Percentiles rank a stretch among this genome's conserved stretches.
phyloP scores from a whole-genome alignment of 2,329 filamentous ascomycete species.

The Phialophora expanda region DNA sequence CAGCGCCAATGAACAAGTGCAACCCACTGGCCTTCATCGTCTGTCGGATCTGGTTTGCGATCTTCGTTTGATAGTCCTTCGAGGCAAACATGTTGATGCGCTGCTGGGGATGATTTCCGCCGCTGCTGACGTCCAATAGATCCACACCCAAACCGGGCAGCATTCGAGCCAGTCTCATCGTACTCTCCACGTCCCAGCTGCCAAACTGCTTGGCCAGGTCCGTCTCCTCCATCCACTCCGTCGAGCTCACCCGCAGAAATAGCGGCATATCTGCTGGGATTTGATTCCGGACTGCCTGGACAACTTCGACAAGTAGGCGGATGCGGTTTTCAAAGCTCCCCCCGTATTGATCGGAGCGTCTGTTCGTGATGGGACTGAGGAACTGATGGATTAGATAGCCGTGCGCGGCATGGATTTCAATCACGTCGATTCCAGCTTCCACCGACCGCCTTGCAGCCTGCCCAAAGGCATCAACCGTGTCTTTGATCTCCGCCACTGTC shows the following conservation, averaged over 20 bases:
- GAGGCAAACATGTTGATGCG: conserved; percentile 48
- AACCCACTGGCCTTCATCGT: conserved; percentile 47
- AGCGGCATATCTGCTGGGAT: conserved; percentile 73
- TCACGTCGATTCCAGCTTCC: conserved; percentile 73
- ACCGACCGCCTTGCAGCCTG: conserved; percentile 63
- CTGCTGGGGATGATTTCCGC: conserved; percentile 62
- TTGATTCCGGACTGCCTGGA: conserved; percentile 65
- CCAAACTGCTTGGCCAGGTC: conserved; percentile 55
- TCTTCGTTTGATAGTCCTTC: conserved; percentile 58
- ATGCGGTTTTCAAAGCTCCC: conserved; percentile 67
- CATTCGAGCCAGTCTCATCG: conserved; percentile 65
- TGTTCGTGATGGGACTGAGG: conserved; percentile 70
- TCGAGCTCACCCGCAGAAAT: conserved; percentile 74
- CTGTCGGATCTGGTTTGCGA: conserved; percentile 54
- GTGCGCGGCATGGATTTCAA: conserved; percentile 82
- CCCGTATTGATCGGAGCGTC: conserved; percentile 64
- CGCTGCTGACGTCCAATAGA: conserved; percentile 79
- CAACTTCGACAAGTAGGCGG: conserved; percentile 70
- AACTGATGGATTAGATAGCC: conserved; percentile 77
- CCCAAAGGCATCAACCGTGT: conserved; percentile 44
- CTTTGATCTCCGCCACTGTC: conserved; percentile 43
- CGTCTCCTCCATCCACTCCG: conserved; percentile 73
- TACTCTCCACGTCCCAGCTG: conserved; percentile 72
- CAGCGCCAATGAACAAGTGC: conserved; percentile 57
- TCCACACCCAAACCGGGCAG: conserved; percentile 78